phyloP scores from a whole-genome alignment of 495 filamentous ascomycete species.

The Penicillium maclennaniae region DNA sequence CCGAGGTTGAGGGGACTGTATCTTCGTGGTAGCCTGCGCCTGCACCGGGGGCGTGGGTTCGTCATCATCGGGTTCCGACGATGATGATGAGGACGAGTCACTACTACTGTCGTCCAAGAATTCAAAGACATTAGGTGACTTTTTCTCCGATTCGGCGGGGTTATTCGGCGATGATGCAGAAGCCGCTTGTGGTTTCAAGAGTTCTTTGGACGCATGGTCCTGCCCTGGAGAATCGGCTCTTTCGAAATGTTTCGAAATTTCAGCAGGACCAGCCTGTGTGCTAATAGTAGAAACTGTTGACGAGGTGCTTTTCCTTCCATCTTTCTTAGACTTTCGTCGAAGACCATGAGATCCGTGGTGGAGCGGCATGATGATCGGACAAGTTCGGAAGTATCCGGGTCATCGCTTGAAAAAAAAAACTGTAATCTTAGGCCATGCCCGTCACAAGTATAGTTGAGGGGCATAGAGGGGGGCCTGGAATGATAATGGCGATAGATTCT shows the following conservation, averaged over 20 bases:
- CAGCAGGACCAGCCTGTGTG: conserved; percentile 22
- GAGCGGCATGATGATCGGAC: conserved; percentile 30
- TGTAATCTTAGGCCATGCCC: conserved; percentile 20
- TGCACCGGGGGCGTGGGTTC: conserved; percentile 3
- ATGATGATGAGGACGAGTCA: conserved; percentile 22
- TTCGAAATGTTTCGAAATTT: conserved; percentile 15
- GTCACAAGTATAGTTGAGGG: conserved; percentile 6
- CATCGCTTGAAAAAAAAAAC: conserved; percentile 6
- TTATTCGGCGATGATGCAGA: conserved; percentile 9
- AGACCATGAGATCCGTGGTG: conserved; percentile 22
- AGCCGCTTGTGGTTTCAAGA: conserved; percentile 13
- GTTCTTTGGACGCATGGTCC: conserved; percentile 15
- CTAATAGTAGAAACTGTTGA: conserved; percentile 28
- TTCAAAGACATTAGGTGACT: conserved; percentile 41
- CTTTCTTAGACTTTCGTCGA: conserved; percentile 32
- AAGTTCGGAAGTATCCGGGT: conserved; percentile 12
- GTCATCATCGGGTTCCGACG: conserved; percentile 14
- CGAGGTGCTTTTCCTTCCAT: conserved; percentile 27
- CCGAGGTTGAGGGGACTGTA: conserved; percentile 22
- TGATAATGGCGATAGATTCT: conserved; percentile 9
- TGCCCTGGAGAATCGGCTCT: conserved; percentile 10
- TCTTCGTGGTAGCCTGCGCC: conserved; percentile 14
- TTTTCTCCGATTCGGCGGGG: conserved; percentile 17
- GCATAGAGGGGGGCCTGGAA: conserved; percentile 15
- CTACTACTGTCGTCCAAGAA: conserved; percentile 33